A percentile compares a stretch with the other conserved stretches of the same genome.
Evolutionary conservation across 179 eudicot genomes (phyloP).

Genomic region (Kewa caespitosa): DNA sequence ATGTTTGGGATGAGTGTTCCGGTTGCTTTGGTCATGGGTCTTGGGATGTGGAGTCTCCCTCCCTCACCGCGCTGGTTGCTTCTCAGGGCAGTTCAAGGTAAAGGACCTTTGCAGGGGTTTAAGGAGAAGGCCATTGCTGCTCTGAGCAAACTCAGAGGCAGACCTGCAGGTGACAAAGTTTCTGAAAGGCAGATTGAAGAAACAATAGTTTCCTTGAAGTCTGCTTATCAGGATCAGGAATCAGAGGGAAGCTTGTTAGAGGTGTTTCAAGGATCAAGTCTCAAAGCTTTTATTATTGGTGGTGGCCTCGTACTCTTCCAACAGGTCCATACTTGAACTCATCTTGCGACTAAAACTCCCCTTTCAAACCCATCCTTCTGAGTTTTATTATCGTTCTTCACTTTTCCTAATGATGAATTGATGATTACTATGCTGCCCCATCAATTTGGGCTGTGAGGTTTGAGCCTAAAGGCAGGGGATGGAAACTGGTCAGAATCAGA

Average conservation of each 20-base stretch:
- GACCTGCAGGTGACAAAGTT: conserved; percentile 65
- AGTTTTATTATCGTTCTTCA: not conserved
- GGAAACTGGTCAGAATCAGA: not conserved
- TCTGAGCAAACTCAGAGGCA: conserved; percentile 75
- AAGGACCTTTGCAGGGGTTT: conserved; percentile 59
- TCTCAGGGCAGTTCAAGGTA: conserved; percentile 84
- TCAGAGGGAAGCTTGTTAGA: conserved; percentile 77
- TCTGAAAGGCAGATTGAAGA: conserved; percentile 84
- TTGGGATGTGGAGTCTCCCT: conserved; percentile 90
- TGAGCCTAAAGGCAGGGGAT: not conserved
- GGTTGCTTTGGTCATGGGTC: conserved; percentile 69
- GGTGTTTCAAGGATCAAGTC: conserved; percentile 81
- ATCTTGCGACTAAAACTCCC: not conserved
- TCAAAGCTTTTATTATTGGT: conserved; percentile 88
- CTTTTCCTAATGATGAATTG: too few species aligned
- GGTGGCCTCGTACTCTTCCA: conserved; percentile 98
- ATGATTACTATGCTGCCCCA: not conserved
- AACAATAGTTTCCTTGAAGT: conserved; percentile 67
- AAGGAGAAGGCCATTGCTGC: conserved; percentile 76
- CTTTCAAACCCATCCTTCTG: not conserved
- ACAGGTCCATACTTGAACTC: conserved; percentile 53
- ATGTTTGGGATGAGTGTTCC: conserved; percentile 89
- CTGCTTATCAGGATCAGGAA: conserved; percentile 63
- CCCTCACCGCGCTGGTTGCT: conserved; percentile 97
- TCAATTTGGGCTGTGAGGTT: not conserved